Evolutionary conservation across 2,329 filamentous ascomycete genomes (phyloP).

Genomic region (Calonectria leucothoes): DNA sequence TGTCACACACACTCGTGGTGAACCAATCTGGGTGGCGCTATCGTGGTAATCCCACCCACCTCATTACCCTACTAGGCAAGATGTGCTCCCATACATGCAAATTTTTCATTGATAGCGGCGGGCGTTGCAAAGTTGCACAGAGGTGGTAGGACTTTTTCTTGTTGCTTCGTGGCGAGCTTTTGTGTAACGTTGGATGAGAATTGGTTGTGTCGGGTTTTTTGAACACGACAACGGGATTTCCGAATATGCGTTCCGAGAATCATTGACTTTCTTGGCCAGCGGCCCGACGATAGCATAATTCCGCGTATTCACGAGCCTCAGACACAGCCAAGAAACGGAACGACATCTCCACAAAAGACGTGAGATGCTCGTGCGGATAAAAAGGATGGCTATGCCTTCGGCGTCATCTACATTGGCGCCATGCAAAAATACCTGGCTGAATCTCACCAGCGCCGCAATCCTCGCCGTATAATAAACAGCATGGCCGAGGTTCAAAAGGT

Average conservation of each 20-base stretch:
- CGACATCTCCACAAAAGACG: neutral
- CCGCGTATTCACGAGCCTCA: neutral
- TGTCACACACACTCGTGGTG: neutral
- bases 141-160: neutral
- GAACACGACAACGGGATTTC: neutral
- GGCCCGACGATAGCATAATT: neutral
- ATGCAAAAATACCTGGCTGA: neutral
- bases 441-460: neutral
- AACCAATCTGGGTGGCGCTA: neutral
- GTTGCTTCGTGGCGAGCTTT: neutral
- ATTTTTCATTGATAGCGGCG: neutral
- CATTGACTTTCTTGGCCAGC: neutral
- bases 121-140: neutral
- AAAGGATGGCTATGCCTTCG: neutral
- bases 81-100: neutral
- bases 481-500: slow-evolving; percentile 2
- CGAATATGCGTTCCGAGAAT: neutral
- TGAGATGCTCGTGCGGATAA: neutral
- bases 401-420: neutral
- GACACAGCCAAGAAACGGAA: neutral
- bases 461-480: neutral
- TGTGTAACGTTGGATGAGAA: neutral
- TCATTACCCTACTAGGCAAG: neutral
- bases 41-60: neutral
- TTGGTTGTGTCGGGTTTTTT: neutral